Evolutionary conservation across 2,329 filamentous ascomycete species (phyloP).

Genomic region (Apiospora aurea): DNA sequence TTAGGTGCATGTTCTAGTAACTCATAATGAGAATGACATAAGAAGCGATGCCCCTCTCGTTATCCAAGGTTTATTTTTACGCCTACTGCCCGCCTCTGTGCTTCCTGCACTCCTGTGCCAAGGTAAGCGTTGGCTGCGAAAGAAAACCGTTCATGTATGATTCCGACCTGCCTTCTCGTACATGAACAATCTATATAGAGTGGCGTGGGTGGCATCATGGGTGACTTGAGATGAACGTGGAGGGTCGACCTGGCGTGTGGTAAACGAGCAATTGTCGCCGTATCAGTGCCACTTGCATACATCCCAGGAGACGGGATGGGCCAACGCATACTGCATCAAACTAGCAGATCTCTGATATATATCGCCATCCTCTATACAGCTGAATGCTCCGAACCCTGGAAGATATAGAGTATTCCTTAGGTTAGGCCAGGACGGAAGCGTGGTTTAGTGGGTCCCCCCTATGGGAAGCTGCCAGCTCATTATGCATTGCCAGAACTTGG

Average conservation of each 20-base stretch:
- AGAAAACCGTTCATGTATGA: not conserved
- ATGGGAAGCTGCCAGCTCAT: constrained; percentile 45
- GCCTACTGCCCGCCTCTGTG: not conserved
- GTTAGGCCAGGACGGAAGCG: constrained; percentile 28
- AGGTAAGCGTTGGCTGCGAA: not conserved
- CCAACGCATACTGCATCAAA: constrained; percentile 22
- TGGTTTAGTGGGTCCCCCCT: constrained; percentile 39
- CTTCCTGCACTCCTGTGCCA: not conserved
- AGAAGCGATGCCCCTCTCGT: not conserved
- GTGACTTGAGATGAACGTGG: not conserved
- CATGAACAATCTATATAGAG: not conserved
- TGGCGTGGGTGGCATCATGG: not conserved
- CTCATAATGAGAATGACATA: constrained; percentile 1
- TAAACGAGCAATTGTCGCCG: not conserved
- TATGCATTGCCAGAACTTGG: constrained; percentile 43
- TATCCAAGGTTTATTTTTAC: not conserved
- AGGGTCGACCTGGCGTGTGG: not conserved
- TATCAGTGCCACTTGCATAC: not conserved
- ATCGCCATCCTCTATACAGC: constrained; percentile 17
- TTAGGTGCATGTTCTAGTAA: constrained; percentile 11
- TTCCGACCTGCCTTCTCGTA: not conserved
- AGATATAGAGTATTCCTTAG: constrained; percentile 9
- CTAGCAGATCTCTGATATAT: constrained; percentile 18
- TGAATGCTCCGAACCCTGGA: constrained; percentile 10
- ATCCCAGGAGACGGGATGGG: constrained; percentile 20